These are phyloP conservation scores for Aegle marmelos DNA, from an alignment of 345 rosid genomes.

Conservation along the genomic window DNA sequence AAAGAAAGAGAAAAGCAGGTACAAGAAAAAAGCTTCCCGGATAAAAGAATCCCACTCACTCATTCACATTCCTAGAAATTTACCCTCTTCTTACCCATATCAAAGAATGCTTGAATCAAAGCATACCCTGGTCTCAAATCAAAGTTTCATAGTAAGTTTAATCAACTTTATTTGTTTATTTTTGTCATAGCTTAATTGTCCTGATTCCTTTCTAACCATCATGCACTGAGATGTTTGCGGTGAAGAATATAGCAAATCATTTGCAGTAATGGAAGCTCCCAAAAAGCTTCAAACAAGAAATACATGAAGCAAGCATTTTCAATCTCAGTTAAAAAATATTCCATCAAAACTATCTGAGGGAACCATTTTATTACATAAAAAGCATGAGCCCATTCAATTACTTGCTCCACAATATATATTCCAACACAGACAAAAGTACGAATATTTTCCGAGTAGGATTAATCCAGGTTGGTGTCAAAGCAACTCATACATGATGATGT, in stretches of 20 bases:
- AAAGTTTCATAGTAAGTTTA: background rate
- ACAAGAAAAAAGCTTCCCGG: background rate
- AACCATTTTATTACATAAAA: background rate
- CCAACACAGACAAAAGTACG: background rate
- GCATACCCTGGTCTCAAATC: background rate
- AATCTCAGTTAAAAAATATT: background rate
- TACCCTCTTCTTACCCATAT: background rate
- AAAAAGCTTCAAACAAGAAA: background rate
- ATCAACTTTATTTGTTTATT: background rate
- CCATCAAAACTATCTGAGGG: background rate
- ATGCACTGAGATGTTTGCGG: no score
- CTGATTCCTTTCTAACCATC: background rate
- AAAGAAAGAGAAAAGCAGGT: background rate
- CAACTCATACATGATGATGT: background rate
- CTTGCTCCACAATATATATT: background rate
- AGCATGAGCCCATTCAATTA: background rate
- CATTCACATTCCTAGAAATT: background rate
- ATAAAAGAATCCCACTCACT: background rate
- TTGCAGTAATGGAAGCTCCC: background rate
- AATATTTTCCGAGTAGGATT: background rate
- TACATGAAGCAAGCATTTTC: conserved; percentile 3
- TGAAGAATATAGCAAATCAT: background rate
- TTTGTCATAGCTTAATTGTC: background rate
- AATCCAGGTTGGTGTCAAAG: background rate
- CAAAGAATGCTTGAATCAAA: background rate